phyloP scores from a whole-genome alignment of 2,329 filamentous ascomycete genomes.

The Epicoccum nigrum region DNA sequence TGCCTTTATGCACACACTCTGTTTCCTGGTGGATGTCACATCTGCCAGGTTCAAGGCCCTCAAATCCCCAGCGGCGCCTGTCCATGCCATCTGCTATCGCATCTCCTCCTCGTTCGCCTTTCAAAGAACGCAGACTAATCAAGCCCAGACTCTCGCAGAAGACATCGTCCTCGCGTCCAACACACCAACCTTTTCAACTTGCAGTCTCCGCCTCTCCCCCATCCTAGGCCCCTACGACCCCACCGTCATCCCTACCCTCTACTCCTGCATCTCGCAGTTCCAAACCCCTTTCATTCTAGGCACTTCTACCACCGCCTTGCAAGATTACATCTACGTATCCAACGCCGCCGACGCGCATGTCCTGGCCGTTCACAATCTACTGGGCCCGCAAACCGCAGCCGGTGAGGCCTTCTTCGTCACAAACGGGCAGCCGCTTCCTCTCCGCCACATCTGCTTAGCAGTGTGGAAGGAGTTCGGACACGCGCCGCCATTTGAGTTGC shows the following conservation, averaged over 20 bases:
- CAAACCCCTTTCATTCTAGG: conserved; percentile 83
- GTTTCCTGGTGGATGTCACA: too few relatives aligned
- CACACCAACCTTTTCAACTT: conserved; percentile 69
- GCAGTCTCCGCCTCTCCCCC: conserved; percentile 80
- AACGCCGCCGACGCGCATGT: conserved; percentile 81
- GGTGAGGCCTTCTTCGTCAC: conserved; percentile 91
- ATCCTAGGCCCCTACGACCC: conserved; percentile 92
- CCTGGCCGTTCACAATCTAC: conserved; percentile 75
- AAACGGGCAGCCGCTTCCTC: conserved; percentile 86
- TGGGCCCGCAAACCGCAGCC: conserved; percentile 64
- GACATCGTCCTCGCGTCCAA: conserved; percentile 78
- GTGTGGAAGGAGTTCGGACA: conserved; percentile 72
- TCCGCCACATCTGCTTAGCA: conserved; percentile 84
- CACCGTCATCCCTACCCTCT: conserved; percentile 73
- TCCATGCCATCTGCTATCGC: too few relatives aligned
- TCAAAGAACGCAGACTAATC: not conserved
- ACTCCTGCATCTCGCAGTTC: conserved; percentile 71
- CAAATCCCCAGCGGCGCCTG: too few relatives aligned
- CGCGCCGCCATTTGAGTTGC: conserved; percentile 56
- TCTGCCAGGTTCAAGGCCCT: too few relatives aligned
- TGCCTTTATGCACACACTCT: too few relatives aligned
- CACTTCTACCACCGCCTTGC: conserved; percentile 67
- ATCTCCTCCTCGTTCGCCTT: not conserved
- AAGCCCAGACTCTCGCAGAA: conserved; percentile 75
- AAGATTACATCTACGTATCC: conserved; percentile 72